phyloP scores from a whole-genome alignment of 2,329 filamentous ascomycete genomes.

The Claviceps africana region DNA sequence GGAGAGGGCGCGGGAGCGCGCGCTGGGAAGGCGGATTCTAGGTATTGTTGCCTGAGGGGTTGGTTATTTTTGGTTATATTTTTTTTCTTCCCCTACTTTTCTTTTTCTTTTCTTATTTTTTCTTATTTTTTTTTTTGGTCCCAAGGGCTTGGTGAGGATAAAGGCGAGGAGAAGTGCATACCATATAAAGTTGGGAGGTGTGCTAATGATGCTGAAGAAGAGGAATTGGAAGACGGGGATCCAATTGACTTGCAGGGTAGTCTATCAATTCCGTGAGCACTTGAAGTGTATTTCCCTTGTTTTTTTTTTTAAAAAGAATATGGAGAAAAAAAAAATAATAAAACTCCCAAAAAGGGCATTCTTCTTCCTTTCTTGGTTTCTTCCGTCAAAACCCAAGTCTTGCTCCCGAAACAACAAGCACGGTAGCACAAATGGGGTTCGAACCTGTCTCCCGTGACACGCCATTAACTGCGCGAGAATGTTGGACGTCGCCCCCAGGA shows the following conservation, averaged over 20 bases:
- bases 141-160: background rate
- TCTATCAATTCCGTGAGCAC: background rate
- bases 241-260: conserved; percentile 37
- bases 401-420: too few relatives aligned
- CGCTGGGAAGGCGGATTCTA: conserved; percentile 63
- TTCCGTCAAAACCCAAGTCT: background rate
- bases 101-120: background rate
- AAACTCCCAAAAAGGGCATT: background rate
- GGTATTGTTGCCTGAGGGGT: conserved; percentile 51
- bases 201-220: conserved; percentile 56
- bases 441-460: conserved; percentile 46
- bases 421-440: too few relatives aligned
- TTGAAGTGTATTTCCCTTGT: background rate
- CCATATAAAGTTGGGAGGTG: conserved; percentile 78
- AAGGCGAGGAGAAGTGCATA: conserved; percentile 19
- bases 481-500: conserved; percentile 55
- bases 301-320: too few relatives aligned
- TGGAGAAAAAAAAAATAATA: too few relatives aligned
- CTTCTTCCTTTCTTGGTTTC: background rate
- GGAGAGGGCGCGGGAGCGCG: conserved; percentile 16
- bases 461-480: conserved; percentile 58
- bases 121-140: background rate
- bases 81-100: background rate
- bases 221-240: conserved; percentile 63
- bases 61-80: conserved; percentile 5